phyloP scores from a whole-genome alignment of 495 filamentous ascomycete species.

The Thermothielavioides terrestris region DNA sequence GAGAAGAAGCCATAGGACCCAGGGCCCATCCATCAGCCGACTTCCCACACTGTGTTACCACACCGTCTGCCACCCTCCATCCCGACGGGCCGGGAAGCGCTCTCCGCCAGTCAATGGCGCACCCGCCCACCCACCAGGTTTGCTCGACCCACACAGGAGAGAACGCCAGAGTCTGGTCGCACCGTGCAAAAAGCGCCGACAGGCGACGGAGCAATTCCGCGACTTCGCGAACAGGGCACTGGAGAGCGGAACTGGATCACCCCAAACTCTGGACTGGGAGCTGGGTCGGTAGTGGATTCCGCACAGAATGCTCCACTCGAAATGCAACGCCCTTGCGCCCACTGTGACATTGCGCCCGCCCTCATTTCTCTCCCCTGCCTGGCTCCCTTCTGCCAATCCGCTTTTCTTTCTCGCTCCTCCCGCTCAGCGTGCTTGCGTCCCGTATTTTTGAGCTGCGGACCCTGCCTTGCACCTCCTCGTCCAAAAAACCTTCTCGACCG shows the following conservation, averaged over 20 bases:
- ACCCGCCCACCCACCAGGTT: conserved; percentile 2
- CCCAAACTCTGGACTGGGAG: conserved; percentile 4
- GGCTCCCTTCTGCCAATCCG: not conserved
- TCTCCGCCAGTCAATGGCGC: conserved; percentile 3
- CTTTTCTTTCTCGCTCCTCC: not conserved
- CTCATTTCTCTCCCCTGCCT: conserved; percentile 22
- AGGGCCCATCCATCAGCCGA: too few species aligned
- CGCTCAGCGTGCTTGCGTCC: not conserved
- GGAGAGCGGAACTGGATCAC: too few species aligned
- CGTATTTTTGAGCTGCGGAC: not conserved
- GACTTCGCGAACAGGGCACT: conserved; percentile 8
- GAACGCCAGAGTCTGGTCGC: not conserved
- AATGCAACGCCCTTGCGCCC: conserved; percentile 19
- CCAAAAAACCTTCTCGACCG: not conserved
- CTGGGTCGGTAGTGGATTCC: not conserved
- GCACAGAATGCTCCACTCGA: conserved; percentile 21
- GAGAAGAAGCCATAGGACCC: conserved; percentile 13
- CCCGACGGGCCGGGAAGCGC: conserved; percentile 18
- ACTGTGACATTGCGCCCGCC: conserved; percentile 17
- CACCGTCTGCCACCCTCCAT: conserved; percentile 3
- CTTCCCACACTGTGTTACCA: conserved; percentile 15
- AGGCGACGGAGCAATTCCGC: too few species aligned
- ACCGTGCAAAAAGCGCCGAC: conserved; percentile 5
- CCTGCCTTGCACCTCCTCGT: too few species aligned
- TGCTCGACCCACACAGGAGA: conserved; percentile 1